A percentile compares a stretch with the other conserved stretches of the same genome.
phyloP scores from a whole-genome alignment of 192 early-diverging fungal genomes.

The Coemansia sp. region DNA sequence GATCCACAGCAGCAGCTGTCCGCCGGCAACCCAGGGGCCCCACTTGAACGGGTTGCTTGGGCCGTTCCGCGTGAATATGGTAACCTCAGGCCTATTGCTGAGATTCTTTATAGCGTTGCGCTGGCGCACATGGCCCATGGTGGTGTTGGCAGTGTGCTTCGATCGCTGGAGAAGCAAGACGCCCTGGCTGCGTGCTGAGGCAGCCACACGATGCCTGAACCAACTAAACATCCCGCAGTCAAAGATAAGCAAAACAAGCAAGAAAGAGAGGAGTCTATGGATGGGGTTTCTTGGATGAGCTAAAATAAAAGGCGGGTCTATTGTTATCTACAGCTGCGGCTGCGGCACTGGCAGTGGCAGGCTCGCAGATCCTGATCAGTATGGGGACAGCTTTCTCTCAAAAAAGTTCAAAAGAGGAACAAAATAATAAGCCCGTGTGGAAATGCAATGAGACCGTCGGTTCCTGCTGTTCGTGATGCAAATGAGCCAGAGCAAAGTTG shows the following conservation, averaged over 20 bases:
- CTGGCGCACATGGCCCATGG: conserved; percentile 23
- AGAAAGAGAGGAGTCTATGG: not conserved
- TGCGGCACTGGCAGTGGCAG: too few relatives aligned
- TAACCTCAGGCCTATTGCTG: conserved; percentile 12
- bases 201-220: not conserved
- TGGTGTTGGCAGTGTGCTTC: conserved; percentile 9
- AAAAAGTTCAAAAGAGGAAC: not conserved
- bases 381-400: not conserved
- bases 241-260: not conserved
- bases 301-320: too few relatives aligned
- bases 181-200: not conserved
- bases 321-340: too few relatives aligned
- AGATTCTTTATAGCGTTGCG: conserved; percentile 35
- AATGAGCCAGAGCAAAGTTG: too few relatives aligned
- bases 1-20: conserved; percentile 47
- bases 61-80: conserved; percentile 25
- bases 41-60: conserved; percentile 34
- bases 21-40: conserved; percentile 47
- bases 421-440: not conserved
- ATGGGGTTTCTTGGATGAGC: not conserved
- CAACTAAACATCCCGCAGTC: not conserved
- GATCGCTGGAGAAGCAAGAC: not conserved
- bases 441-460: too few relatives aligned
- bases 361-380: not conserved
- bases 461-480: too few relatives aligned